phyloP scores from a whole-genome alignment of 192 early-diverging fungal genomes.

The Helicostylum pulchrum region DNA sequence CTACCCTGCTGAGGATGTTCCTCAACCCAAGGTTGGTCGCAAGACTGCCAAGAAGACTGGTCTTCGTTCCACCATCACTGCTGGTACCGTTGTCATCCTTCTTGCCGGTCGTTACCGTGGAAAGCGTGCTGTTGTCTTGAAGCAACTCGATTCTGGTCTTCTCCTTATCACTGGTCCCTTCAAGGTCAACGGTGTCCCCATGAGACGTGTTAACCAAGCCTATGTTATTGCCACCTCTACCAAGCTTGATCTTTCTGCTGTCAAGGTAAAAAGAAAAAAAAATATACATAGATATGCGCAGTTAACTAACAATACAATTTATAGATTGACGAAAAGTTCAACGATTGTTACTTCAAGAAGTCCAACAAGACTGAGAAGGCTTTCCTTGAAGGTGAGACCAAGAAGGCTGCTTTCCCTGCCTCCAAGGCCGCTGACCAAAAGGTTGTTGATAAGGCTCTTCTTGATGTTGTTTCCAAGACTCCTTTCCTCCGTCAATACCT shows the following conservation, averaged over 20 bases:
- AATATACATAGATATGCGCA: not conserved
- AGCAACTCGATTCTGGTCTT: conserved; percentile 92
- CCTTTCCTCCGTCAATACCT: conserved; percentile 90
- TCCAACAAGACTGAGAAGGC: conserved; percentile 84
- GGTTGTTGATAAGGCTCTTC: conserved; percentile 79
- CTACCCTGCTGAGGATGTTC: conserved; percentile 85
- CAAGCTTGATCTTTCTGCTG: conserved; percentile 86
- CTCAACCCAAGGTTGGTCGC: conserved; percentile 74
- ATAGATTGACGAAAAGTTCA: conserved; percentile 35
- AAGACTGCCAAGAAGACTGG: conserved; percentile 67
- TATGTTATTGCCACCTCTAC: conserved; percentile 99
- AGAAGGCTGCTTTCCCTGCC: conserved; percentile 78
- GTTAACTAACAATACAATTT: not conserved
- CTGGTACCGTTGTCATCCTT: conserved; percentile 97
- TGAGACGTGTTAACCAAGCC: conserved; percentile 97
- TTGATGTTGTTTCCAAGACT: conserved; percentile 78
- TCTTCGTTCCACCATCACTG: conserved; percentile 91
- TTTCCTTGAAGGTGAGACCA: conserved; percentile 72
- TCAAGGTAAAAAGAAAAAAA: conserved; percentile 52
- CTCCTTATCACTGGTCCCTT: conserved; percentile 96
- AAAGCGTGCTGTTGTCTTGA: conserved; percentile 98
- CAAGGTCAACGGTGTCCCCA: conserved; percentile 98
- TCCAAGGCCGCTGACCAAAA: conserved; percentile 88
- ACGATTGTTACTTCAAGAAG: conserved; percentile 91
- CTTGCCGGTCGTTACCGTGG: conserved; percentile 94